Conservation (phyloP, 2,329 filamentous ascomycete genomes). For the Colletotrichum sp. region DNA sequence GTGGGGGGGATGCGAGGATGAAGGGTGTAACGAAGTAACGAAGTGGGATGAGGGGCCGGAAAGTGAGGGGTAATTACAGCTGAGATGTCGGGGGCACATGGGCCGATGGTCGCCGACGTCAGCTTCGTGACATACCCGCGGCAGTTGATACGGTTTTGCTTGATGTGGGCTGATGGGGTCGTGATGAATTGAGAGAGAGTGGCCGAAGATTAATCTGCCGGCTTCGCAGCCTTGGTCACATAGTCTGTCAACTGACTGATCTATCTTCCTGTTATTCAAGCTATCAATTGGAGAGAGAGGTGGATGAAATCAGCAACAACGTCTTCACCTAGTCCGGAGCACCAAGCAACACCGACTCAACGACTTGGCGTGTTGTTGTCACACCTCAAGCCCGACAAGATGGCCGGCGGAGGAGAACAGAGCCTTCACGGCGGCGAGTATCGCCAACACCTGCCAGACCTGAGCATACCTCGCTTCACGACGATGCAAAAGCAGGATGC, state of each 20-base stretch:
- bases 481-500: conserved; percentile 66
- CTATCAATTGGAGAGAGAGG: neutral
- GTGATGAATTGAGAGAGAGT: neutral
- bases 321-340: neutral
- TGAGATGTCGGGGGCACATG: conserved; percentile 1
- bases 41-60: neutral
- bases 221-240: neutral
- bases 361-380: neutral
- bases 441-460: conserved; percentile 66
- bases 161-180: neutral
- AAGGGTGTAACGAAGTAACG: neutral
- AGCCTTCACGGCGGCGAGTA: conserved; percentile 40
- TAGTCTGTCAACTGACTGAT: fast-evolving
- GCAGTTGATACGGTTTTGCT: neutral
- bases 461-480: conserved; percentile 64
- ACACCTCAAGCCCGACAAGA: neutral
- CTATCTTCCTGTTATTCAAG: neutral
- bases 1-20: neutral
- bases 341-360: neutral
- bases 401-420: neutral
- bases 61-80: conserved; percentile 5
- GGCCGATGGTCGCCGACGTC: neutral
- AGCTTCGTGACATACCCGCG: neutral
- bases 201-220: neutral
- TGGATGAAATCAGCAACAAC: neutral